Percentiles rank a stretch among this genome's conserved stretches.
Conservation (phyloP, 768 basidiomycete genomes). For the Phanerochaete carnosa region DNA sequence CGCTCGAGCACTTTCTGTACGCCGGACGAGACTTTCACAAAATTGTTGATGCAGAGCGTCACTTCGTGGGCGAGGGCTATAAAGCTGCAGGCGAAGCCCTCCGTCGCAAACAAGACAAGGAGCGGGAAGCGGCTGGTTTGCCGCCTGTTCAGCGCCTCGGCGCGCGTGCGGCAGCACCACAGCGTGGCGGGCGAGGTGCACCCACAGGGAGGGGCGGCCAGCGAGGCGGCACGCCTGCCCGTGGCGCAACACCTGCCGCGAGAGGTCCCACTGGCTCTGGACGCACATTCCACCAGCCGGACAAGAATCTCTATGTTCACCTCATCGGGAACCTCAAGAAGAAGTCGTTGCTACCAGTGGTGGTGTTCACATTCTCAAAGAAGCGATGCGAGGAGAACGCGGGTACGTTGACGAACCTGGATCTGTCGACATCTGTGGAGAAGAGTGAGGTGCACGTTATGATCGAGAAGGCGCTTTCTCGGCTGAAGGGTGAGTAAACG, state of each 20-base stretch:
- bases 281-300: conserved; percentile 65
- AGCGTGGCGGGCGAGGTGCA: conserved; percentile 43
- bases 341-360: conserved; percentile 83
- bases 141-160: conserved; percentile 83
- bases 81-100: conserved; percentile 88
- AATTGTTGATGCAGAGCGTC: conserved; percentile 81
- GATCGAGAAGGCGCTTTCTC: conserved; percentile 85
- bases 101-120: conserved; percentile 94
- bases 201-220: conserved; percentile 50
- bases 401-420: conserved; percentile 78
- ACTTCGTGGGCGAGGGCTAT: conserved; percentile 75
- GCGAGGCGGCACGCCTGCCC: conserved; percentile 33
- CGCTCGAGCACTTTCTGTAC: conserved; percentile 94
- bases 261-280: conserved; percentile 32
- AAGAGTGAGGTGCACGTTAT: conserved; percentile 97
- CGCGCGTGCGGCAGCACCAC: conserved; percentile 64
- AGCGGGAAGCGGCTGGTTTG: conserved; percentile 91
- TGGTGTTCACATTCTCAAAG: conserved; percentile 97
- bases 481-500: conserved; percentile 72
- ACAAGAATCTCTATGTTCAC: conserved; percentile 94
- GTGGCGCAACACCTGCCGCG: conserved; percentile 38
- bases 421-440: conserved; percentile 85
- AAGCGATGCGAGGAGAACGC: conserved; percentile 98
- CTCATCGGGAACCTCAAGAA: conserved; percentile 85
- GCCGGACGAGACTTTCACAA: conserved; percentile 92